These are phyloP conservation scores for Macrophomina phaseolina DNA, from an alignment of 2,329 filamentous ascomycete genomes.

Conservation along the genomic window DNA sequence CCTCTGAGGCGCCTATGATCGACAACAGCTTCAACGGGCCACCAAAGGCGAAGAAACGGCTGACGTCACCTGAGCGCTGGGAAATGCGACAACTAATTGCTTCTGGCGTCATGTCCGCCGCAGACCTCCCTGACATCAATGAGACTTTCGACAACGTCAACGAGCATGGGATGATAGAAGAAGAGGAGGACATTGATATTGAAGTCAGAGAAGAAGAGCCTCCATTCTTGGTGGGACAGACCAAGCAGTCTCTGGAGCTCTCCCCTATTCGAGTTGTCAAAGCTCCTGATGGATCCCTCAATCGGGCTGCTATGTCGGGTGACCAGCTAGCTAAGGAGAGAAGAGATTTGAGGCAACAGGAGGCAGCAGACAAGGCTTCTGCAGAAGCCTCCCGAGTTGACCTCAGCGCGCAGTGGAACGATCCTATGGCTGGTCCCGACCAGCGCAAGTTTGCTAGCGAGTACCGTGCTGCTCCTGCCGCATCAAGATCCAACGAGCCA, in stretches of 20 bases:
- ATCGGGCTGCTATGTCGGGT: constrained; percentile 93
- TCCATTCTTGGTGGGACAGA: constrained; percentile 93
- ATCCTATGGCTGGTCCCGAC: constrained; percentile 89
- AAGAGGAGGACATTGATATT: constrained; percentile 97
- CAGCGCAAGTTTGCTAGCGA: constrained; percentile 90
- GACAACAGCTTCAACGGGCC: constrained; percentile 60
- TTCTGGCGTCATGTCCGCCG: constrained; percentile 89
- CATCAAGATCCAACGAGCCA: constrained; percentile 65
- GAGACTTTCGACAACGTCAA: constrained; percentile 90
- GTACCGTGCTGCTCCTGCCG: constrained; percentile 65
- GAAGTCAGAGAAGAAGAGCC: constrained; percentile 96
- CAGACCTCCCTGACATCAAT: constrained; percentile 92
- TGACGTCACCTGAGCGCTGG: constrained; percentile 97
- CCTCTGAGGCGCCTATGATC: constrained; percentile 65
- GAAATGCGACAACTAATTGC: constrained; percentile 97
- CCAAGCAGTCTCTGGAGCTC: constrained; percentile 91
- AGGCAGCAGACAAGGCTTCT: constrained; percentile 78
- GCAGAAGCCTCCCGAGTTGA: constrained; percentile 80
- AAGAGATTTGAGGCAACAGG: constrained; percentile 85
- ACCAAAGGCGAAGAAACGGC: constrained; percentile 77
- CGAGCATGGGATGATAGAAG: constrained; percentile 84
- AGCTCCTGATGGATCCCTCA: constrained; percentile 96
- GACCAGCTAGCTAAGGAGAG: constrained; percentile 87
- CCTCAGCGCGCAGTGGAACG: constrained; percentile 89
- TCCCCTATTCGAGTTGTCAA: constrained; percentile 97